phyloP scores from a whole-genome alignment of 768 basidiomycete species.

The Amanita rubescens region DNA sequence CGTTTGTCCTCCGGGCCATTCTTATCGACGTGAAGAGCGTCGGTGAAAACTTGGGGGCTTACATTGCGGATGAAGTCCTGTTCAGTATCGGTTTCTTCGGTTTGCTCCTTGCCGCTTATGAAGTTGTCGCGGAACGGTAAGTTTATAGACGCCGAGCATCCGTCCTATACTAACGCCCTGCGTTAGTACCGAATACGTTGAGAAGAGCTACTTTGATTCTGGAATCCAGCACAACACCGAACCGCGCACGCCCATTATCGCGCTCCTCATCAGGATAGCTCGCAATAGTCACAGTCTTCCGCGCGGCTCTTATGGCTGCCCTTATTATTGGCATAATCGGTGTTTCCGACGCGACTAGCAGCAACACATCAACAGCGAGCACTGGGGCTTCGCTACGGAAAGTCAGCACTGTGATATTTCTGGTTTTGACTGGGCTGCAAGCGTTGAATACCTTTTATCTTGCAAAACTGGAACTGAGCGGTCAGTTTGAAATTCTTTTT shows the following conservation, averaged over 20 bases:
- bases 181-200: neutral
- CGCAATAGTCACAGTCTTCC: constrained; percentile 26
- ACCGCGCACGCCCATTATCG: neutral
- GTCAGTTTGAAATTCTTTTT: constrained; percentile 10
- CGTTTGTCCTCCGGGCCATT: constrained; percentile 33
- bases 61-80: constrained; percentile 32
- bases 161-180: neutral
- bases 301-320: constrained; percentile 19
- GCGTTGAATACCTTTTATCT: constrained; percentile 24
- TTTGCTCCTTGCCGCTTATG: constrained; percentile 35
- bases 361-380: constrained; percentile 7
- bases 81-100: constrained; percentile 37
- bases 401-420: constrained; percentile 29
- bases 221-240: neutral
- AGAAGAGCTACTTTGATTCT: neutral
- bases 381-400: constrained; percentile 21
- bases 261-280: too few species aligned
- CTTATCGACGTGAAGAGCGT: constrained; percentile 24
- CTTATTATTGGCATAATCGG: constrained; percentile 30
- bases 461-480: constrained; percentile 12
- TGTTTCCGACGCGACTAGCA: constrained; percentile 11
- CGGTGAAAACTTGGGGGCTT: constrained; percentile 23
- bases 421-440: constrained; percentile 27
- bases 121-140: constrained; percentile 34
- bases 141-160: neutral